These are phyloP conservation scores for Penicillium corylophilum DNA, from an alignment of 2,329 filamentous ascomycete species.

Conservation along the genomic window DNA sequence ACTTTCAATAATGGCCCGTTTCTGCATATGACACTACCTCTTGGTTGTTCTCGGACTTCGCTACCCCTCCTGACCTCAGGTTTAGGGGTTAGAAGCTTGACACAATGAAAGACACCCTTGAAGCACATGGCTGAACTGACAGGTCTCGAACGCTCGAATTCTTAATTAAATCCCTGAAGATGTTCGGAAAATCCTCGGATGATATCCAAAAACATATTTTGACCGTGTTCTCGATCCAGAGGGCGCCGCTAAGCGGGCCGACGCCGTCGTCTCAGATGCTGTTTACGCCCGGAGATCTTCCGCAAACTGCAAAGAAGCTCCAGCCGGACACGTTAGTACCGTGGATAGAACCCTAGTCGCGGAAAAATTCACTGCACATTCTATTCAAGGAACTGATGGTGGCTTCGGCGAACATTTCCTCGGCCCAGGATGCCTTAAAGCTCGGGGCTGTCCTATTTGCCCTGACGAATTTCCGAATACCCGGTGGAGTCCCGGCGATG, in stretches of 20 bases:
- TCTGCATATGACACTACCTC: not conserved
- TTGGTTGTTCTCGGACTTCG: not conserved
- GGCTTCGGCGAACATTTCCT: conserved; percentile 3
- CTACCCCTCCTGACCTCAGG: not conserved
- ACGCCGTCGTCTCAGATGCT: conserved; percentile 12
- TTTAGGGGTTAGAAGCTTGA: not conserved
- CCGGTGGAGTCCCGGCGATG: conserved; percentile 13
- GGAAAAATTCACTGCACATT: conserved; percentile 10
- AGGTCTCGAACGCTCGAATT: not conserved
- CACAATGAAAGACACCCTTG: not conserved
- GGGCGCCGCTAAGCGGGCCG: not conserved
- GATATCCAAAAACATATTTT: not conserved
- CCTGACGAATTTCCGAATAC: not conserved
- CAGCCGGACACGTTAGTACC: not conserved
- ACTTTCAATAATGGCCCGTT: not conserved
- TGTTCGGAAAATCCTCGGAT: conserved; percentile 1
- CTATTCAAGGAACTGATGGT: not conserved
- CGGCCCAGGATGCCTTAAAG: not conserved
- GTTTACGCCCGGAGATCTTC: conserved; percentile 11
- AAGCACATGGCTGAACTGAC: not conserved
- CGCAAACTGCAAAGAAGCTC: conserved; percentile 6
- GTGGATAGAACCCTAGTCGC: conserved; percentile 7
- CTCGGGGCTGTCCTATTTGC: not conserved
- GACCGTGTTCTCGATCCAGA: conserved; percentile 9
- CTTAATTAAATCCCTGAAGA: not conserved